Conservation (phyloP, 1,139 yeast genomes). For the Protomyces pachydermus region DNA sequence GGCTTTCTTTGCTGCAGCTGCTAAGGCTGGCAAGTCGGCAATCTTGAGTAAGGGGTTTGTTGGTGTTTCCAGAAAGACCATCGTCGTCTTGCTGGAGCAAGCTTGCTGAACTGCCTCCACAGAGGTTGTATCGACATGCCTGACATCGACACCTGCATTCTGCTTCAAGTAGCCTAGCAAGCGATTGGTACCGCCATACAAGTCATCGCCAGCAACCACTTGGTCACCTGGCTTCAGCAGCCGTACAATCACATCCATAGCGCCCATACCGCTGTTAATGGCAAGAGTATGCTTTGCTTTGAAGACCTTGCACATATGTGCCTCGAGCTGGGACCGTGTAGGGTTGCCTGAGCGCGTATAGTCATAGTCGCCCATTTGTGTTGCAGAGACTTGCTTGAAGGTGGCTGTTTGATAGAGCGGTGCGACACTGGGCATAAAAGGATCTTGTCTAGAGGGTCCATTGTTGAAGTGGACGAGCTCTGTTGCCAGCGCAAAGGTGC, state of each 20-base stretch:
- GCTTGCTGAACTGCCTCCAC: slow-evolving; percentile 49
- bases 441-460: slow-evolving; percentile 47
- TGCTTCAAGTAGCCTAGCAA: slow-evolving; percentile 64
- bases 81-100: slow-evolving; percentile 51
- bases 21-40: slow-evolving; percentile 64
- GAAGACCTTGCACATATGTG: slow-evolving; percentile 75
- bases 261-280: slow-evolving; percentile 79
- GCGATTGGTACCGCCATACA: slow-evolving; percentile 90
- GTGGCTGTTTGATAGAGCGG: slow-evolving; percentile 93
- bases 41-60: slow-evolving; percentile 79
- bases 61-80: slow-evolving; percentile 89
- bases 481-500: slow-evolving; percentile 42
- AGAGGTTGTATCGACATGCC: slow-evolving; percentile 78
- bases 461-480: slow-evolving; percentile 65
- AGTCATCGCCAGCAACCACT: slow-evolving; percentile 62
- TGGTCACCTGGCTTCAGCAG: slow-evolving; percentile 54
- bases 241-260: slow-evolving; percentile 73
- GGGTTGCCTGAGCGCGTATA: slow-evolving; percentile 87
- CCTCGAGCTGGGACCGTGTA: slow-evolving; percentile 77
- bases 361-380: slow-evolving; percentile 67
- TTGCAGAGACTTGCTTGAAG: slow-evolving; percentile 71
- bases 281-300: slow-evolving; percentile 74
- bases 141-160: slow-evolving; percentile 63
- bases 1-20: slow-evolving; percentile 44
- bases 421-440: slow-evolving; percentile 73